Conservation (phyloP, 1,139 yeast species). For the Scheffersomyces lignicola region DNA sequence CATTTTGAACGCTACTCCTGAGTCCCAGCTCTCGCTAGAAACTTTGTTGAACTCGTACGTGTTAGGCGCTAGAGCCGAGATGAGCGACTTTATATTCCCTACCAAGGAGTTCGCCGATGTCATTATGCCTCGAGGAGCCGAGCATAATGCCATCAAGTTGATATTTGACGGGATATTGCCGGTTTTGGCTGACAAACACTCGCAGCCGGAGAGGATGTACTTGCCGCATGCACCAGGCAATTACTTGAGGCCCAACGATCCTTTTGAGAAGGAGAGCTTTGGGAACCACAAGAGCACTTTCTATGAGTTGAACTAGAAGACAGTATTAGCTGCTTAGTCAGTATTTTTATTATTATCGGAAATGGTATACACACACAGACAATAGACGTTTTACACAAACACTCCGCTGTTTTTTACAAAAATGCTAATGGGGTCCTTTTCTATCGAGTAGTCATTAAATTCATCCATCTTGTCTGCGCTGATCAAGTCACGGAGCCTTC, state of each 20-base stretch:
- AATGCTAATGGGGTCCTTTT: constrained; percentile 47
- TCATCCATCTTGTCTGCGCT: constrained; percentile 33
- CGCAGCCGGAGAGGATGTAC: constrained; percentile 15
- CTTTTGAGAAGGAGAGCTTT: constrained; percentile 41
- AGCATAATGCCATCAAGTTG: constrained; percentile 59
- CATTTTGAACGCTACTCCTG: constrained; percentile 24
- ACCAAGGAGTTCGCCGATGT: constrained; percentile 83
- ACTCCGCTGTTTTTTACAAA: constrained; percentile 25
- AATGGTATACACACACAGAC: too few species aligned
- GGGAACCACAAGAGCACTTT: constrained; percentile 52
- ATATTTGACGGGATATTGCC: constrained; percentile 72
- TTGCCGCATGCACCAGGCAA: constrained; percentile 13
- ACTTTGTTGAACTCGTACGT: constrained; percentile 60
- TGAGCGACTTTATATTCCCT: constrained; percentile 69
- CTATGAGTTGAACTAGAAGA: constrained; percentile 41
- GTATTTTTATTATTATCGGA: too few species aligned
- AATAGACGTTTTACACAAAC: too few species aligned
- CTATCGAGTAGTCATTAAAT: constrained; percentile 39
- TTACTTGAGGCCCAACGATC: constrained; percentile 27
- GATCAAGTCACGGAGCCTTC: constrained; percentile 58
- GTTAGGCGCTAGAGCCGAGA: constrained; percentile 70
- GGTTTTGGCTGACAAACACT: constrained; percentile 18
- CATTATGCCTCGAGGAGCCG: constrained; percentile 75
- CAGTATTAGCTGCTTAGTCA: background rate
- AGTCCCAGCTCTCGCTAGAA: constrained; percentile 39